Evolutionary conservation across 2,329 filamentous ascomycete genomes (phyloP), one percentile per base, ranked within the genome.

Genomic region (Colletotrichum magnum): DNA sequence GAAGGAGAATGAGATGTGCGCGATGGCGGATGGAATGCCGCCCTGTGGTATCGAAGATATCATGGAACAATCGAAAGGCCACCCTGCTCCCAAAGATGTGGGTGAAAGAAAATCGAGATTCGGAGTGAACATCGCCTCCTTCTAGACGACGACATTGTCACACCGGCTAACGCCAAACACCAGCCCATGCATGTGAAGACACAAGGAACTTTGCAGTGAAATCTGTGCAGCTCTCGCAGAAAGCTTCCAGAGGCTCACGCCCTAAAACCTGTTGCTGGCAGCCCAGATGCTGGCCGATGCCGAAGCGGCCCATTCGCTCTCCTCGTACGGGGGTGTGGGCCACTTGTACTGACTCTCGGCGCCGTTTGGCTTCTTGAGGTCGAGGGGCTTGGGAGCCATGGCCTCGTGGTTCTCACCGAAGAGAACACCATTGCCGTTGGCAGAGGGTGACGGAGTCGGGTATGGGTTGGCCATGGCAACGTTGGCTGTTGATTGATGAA

Each of bases 271-370:
- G 78, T 87, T 90, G 72, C 92, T 89, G 39, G 90, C 89, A 61
- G 92, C 91, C 84, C 93, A 92, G 73, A 95, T 94, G 81, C 92
- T 94, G 6, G 93, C 92, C 12, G 94, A 90, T 36, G 94, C 93
- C 50, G 93, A 92, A 9, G 92, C 90, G 18, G 92, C 94, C 95
- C 95, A 98, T 78, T 97, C 95, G 72, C 91, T 91, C 75, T 97
- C 95, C 76, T 97, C 95, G 74, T 98, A 97, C 4, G 96, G 95
- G 24, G 96, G 96, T 16, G 96, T 98, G 3, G 95, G 95, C 92
- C 95, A 98, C 82, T 97, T 96, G 75, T 88, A 84, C 71, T 87
- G 82, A 21, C 75, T 72, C 36, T 84, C 82, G 21, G 56, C 50
- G 39, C 69, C 68, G 13, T 81, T 78, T 1, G 83, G 75, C 84